Percentiles rank a stretch among this genome's conserved stretches.
phyloP scores from a whole-genome alignment of 352 stramenopile genomes.

The Phytophthora pini region DNA sequence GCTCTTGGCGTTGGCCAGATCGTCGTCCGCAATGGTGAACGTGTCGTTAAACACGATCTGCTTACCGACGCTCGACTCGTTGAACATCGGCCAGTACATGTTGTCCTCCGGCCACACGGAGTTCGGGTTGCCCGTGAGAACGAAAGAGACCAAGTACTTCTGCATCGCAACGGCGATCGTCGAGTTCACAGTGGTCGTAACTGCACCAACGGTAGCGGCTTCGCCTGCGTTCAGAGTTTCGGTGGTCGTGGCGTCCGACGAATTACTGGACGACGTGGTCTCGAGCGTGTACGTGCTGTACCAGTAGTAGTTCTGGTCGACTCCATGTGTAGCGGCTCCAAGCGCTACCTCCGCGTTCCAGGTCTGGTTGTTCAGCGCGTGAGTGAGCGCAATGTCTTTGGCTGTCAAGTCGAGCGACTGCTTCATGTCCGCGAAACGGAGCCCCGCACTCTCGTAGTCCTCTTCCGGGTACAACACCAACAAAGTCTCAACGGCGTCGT shows the following conservation, averaged over 20 bases:
- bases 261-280: conserved; percentile 5
- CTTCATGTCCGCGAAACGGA: conserved; percentile 36
- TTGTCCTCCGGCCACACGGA: conserved; percentile 28
- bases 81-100: conserved; percentile 32
- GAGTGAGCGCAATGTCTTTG: conserved; percentile 27
- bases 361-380: conserved; percentile 32
- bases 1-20: conserved; percentile 25
- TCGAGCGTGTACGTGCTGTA: conserved; percentile 31
- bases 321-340: conserved; percentile 16
- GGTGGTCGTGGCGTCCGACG: conserved; percentile 1
- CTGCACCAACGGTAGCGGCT: not conserved
- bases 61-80: conserved; percentile 14
- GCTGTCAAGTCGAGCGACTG: conserved; percentile 30
- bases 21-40: conserved; percentile 22
- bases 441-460: conserved; percentile 25
- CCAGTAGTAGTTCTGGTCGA: conserved; percentile 37
- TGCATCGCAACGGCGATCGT: conserved; percentile 36
- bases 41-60: conserved; percentile 39
- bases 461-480: conserved; percentile 28
- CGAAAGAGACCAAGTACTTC: conserved; percentile 36
- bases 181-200: conserved; percentile 20
- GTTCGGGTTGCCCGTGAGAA: conserved; percentile 33
- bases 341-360: conserved; percentile 35
- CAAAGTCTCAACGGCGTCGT: conserved; percentile 26
- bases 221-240: conserved; percentile 1